Evolutionary conservation across 2,329 filamentous ascomycete genomes (phyloP).

Genomic region (Tricladium varicosporioides): DNA sequence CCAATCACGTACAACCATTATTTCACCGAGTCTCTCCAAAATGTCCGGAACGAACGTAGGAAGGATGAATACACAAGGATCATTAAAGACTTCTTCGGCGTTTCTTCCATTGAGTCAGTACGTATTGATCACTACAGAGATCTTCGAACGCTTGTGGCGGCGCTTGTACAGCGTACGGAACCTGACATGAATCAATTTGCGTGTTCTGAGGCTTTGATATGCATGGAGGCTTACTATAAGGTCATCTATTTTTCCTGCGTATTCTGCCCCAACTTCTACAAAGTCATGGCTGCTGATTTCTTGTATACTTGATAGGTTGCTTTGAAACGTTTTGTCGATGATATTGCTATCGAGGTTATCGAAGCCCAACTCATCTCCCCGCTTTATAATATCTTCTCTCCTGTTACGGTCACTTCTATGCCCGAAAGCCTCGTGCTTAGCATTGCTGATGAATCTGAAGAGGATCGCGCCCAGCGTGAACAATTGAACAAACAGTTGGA

Average conservation of each 20-base stretch:
- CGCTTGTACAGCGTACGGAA: constrained; percentile 24
- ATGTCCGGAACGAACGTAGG: constrained; percentile 15
- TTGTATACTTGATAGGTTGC: constrained; percentile 38
- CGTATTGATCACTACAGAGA: constrained; percentile 18
- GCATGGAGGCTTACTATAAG: constrained; percentile 42
- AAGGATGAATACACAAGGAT: constrained; percentile 17
- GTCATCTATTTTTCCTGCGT: constrained; percentile 19
- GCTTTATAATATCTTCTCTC: constrained; percentile 40
- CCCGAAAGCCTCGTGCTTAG: constrained; percentile 33
- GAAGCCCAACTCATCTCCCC: constrained; percentile 39
- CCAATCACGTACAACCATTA: constrained; percentile 54
- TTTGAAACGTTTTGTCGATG: constrained; percentile 43
- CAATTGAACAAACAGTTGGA: constrained; percentile 38
- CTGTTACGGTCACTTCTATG: constrained; percentile 39
- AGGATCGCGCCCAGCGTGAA: constrained; percentile 37
- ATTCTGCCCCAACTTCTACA: background rate
- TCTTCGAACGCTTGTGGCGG: constrained; percentile 22
- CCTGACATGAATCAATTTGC: constrained; percentile 33
- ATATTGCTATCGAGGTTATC: constrained; percentile 42
- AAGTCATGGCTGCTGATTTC: background rate
- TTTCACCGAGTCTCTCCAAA: constrained; percentile 39
- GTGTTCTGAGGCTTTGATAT: constrained; percentile 37
- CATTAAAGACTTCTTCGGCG: constrained; percentile 27
- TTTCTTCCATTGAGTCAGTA: constrained; percentile 20
- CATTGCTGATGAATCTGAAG: constrained; percentile 43